Conservation (phyloP, 768 basidiomycete species). For the Hygrocybe coccinea region DNA sequence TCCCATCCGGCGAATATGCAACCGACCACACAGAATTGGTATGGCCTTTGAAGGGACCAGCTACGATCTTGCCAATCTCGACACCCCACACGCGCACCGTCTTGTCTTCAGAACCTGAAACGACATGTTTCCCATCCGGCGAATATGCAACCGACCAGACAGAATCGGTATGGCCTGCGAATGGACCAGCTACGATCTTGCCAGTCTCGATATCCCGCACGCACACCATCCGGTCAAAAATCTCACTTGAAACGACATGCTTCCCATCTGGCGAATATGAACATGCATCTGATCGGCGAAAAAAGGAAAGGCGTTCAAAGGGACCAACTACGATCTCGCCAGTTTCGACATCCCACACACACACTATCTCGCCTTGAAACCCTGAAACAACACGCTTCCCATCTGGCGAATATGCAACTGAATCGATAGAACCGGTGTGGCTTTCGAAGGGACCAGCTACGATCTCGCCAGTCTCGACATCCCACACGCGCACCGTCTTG, state of each 20-base stretch:
- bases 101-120: slow-evolving; percentile 49
- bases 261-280: not conserved
- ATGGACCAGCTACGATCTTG: no score
- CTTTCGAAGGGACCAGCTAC: not conserved
- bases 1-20: not conserved
- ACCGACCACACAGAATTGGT: not conserved
- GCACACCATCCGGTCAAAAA: no score
- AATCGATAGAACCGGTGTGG: not conserved
- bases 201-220: no score
- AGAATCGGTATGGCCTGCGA: no score
- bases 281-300: not conserved
- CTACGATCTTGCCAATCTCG: not conserved
- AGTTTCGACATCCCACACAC: not conserved
- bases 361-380: not conserved
- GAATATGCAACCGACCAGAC: slow-evolving; percentile 41
- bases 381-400: not conserved
- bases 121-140: slow-evolving; percentile 44
- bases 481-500: slow-evolving; percentile 39
- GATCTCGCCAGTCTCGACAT: not conserved
- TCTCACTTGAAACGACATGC: not conserved
- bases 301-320: not conserved
- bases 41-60: not conserved
- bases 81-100: slow-evolving; percentile 35
- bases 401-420: not conserved
- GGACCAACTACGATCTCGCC: not conserved